Percentiles rank a stretch among this genome's conserved stretches.
Evolutionary conservation across 2,329 filamentous ascomycete species (phyloP).

Genomic region (Corniculantispora saksenae): DNA sequence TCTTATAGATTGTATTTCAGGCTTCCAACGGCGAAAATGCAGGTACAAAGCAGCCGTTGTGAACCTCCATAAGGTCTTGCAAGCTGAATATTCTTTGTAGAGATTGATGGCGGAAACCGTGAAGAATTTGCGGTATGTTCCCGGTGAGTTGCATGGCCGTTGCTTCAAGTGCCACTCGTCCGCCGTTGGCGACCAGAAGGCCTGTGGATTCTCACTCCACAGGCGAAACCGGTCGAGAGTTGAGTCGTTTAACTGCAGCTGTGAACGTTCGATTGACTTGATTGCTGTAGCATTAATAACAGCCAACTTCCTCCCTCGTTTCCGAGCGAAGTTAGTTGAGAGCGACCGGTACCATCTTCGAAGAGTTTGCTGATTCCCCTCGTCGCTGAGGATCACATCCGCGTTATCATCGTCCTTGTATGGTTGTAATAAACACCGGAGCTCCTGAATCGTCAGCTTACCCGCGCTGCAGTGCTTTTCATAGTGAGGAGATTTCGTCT

Average conservation of each 20-base stretch:
- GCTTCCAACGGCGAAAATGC: not conserved
- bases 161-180: not conserved
- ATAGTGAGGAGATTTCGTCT: not conserved
- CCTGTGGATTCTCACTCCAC: not conserved
- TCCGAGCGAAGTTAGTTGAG: not conserved
- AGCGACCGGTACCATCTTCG: not conserved
- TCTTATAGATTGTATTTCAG: slow-evolving; percentile 2
- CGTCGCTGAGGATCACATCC: not conserved
- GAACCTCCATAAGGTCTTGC: slow-evolving; percentile 1
- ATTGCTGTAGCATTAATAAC: not conserved
- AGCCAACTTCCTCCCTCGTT: not conserved
- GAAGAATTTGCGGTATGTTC: not conserved
- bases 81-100: slow-evolving; percentile 1
- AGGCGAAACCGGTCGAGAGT: not conserved
- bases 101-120: not conserved
- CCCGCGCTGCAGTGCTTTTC: not conserved
- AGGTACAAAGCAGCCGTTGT: not conserved
- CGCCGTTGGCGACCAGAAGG: not conserved
- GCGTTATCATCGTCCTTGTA: not conserved
- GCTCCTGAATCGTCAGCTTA: not conserved
- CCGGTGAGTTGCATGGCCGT: not conserved
- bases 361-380: not conserved
- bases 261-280: not conserved
- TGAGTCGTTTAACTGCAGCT: not conserved
- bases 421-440: slow-evolving; percentile 1